phyloP scores from a whole-genome alignment of 148 eudicot species.

The Selenicereus undatus region DNA sequence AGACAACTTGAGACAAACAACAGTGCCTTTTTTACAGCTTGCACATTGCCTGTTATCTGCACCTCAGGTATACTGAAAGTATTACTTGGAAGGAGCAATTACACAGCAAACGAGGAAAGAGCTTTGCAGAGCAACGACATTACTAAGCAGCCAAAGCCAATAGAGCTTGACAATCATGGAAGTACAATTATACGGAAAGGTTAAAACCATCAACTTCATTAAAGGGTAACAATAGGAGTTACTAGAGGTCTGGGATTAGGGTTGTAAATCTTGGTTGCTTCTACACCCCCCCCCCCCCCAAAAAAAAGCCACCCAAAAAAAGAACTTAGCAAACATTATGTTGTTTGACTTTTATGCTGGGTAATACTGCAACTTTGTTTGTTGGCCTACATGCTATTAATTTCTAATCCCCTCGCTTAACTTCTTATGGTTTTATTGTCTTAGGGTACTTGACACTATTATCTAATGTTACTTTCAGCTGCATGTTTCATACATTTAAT shows the following conservation, averaged over 20 bases:
- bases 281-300: no score
- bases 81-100: background rate
- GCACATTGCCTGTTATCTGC: conserved; percentile 51
- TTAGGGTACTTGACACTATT: no score
- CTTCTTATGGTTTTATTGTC: no score
- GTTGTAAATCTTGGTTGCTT: no score
- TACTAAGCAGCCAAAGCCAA: background rate
- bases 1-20: conserved; percentile 55
- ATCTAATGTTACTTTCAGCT: no score
- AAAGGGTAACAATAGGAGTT: background rate
- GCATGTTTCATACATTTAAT: background rate
- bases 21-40: conserved; percentile 51
- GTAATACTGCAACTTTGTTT: no score
- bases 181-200: background rate
- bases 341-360: no score
- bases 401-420: no score
- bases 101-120: background rate
- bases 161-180: background rate
- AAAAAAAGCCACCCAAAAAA: no score
- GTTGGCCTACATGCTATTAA: no score
- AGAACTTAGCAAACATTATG: no score
- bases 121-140: background rate
- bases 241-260: no score
- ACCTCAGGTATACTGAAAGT: conserved; percentile 3
- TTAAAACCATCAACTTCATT: background rate